These are phyloP conservation scores for Talaromyces pinophilus DNA, from an alignment of 2,329 filamentous ascomycete species.

Conservation along the genomic window DNA sequence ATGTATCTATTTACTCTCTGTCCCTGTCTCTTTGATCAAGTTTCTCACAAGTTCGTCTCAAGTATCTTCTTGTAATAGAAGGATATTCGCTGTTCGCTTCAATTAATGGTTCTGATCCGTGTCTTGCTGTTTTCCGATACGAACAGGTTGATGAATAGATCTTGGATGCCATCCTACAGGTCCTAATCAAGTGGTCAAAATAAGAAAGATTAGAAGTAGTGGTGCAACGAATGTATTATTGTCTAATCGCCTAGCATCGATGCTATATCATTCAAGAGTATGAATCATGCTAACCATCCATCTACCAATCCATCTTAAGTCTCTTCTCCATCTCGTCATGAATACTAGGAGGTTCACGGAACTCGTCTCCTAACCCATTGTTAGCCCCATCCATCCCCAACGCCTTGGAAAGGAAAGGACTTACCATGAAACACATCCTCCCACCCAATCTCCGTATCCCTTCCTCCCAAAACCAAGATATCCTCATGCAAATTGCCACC, in stretches of 20 bases:
- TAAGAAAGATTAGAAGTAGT: not conserved
- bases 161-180: not conserved
- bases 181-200: not conserved
- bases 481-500: conserved; percentile 78
- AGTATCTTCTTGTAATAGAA: not conserved
- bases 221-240: conserved; percentile 15
- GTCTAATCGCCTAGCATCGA: conserved; percentile 8
- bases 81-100: not conserved
- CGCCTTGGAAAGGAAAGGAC: conserved; percentile 26
- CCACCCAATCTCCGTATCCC: conserved; percentile 79
- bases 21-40: not conserved
- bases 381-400: not conserved
- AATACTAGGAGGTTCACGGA: conserved; percentile 68
- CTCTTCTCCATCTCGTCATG: conserved; percentile 94
- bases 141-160: not conserved
- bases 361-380: conserved; percentile 60
- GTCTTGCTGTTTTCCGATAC: not conserved
- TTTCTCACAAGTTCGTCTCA: not conserved
- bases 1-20: conserved; percentile 9
- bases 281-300: not conserved
- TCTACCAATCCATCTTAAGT: conserved; percentile 68
- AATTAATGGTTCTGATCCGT: not conserved
- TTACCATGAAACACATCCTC: conserved; percentile 85
- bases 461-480: conserved; percentile 68
- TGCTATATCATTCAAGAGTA: not conserved